Evolutionary conservation across 306 rosid species (phyloP), one percentile per base, ranked within the genome.

Genomic region (Dicorynia guianensis): DNA sequence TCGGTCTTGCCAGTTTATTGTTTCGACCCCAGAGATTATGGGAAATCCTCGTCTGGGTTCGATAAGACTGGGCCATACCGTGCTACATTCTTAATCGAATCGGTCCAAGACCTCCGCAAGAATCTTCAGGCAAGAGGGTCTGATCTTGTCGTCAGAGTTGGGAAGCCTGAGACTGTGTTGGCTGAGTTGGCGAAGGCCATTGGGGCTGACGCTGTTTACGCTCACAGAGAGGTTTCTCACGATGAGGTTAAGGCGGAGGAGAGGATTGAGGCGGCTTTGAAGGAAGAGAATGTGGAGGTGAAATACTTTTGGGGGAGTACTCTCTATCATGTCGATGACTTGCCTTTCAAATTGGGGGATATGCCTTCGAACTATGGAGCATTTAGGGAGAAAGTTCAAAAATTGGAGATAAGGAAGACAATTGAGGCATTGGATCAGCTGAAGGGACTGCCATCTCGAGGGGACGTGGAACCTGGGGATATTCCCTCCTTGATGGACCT

Each of bases 281-380:
- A 89, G 50, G 93, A 95, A 35, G 98, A 93, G 85, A 89, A 84
- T 79, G 87, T 93, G 65, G 98, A 96, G 76, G 76, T 96, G 4
- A 92, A 92, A 91, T 92, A 87, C 84, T 90, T 86, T 42, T 92
- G 99, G 99, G 99, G 99, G 4, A 92, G 98, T 52, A 96, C 99
- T 40, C 67, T 96, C 87, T 90, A 82, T 59, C 99, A 96, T 59
- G 38, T 78, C 43, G 98, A 96, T 13, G 99, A 96, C 80, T 85
- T 96, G 82, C 97, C 98, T 12, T 92, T 92, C 48, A 69, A 85
- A 13, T 52, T 96, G 84, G 99, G 90, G 84, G 96, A 90, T 11
- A 92, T 92, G 97, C 99, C 98, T 4, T 73, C 97, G 0, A 89
- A 88, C 47, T 87, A 92, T 48, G 92, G 97, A 4, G 96, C 87